Percentiles rank a stretch among this genome's conserved stretches.
Evolutionary conservation across 2,329 filamentous ascomycete genomes (phyloP).

Genomic region (Fonsecaea pugnacius): DNA sequence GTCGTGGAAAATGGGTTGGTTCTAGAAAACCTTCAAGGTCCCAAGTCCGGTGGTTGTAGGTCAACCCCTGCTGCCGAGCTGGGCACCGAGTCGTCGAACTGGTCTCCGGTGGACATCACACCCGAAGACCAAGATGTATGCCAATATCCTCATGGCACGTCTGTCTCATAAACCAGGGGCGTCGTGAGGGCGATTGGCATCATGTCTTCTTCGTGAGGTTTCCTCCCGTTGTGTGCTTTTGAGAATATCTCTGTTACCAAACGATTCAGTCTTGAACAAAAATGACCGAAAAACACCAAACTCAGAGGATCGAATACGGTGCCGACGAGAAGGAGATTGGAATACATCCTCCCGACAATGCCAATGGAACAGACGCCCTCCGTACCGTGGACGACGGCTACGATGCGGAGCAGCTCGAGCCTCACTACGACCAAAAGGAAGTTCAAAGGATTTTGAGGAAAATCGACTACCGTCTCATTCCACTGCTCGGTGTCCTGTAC

Average conservation of each 20-base stretch:
- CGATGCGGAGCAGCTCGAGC: constrained; percentile 9
- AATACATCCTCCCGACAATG: neutral
- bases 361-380: neutral
- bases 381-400: constrained; percentile 19
- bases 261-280: neutral
- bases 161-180: constrained; percentile 5
- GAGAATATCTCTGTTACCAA: neutral
- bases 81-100: neutral
- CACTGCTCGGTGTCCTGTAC: constrained; percentile 23
- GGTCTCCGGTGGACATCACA: neutral
- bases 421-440: constrained; percentile 11
- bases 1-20: neutral
- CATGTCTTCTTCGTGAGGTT: neutral
- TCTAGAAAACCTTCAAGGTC: neutral
- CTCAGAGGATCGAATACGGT: constrained; percentile 14
- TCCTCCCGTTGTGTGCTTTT: neutral
- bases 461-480: constrained; percentile 25
- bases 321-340: constrained; percentile 21
- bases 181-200: neutral
- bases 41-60: neutral
- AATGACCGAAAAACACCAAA: constrained; percentile 10
- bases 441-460: constrained; percentile 18
- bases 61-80: neutral
- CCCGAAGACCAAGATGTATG: neutral
- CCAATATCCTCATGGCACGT: constrained; percentile 18